These are phyloP conservation scores for Puccinia novopanici DNA, from an alignment of 1,284 basidiomycete species.

Conservation along the genomic window DNA sequence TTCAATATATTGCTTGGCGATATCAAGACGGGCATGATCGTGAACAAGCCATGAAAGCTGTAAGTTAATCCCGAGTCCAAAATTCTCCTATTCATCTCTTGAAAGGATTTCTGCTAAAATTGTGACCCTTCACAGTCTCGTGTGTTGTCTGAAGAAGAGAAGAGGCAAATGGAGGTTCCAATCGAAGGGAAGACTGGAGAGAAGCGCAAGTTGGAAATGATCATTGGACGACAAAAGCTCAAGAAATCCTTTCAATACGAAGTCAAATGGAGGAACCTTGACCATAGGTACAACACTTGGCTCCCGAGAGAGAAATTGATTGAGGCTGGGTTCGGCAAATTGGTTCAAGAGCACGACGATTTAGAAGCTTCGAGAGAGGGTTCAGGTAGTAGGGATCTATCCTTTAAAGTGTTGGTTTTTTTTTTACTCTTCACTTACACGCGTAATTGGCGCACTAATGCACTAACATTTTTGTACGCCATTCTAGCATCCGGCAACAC, in stretches of 20 bases:
- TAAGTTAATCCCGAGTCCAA: slow-evolving; percentile 11
- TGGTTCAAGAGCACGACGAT: slow-evolving; percentile 94
- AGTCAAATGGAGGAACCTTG: slow-evolving; percentile 92
- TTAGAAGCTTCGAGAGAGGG: slow-evolving; percentile 85
- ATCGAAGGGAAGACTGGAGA: slow-evolving; percentile 91
- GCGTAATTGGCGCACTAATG: background rate
- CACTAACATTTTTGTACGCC: background rate
- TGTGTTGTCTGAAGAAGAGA: slow-evolving; percentile 83
- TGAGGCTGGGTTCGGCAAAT: slow-evolving; percentile 84
- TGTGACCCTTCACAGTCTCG: slow-evolving; percentile 65
- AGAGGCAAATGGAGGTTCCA: slow-evolving; percentile 76
- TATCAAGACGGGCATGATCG: slow-evolving; percentile 99
- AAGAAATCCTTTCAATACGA: slow-evolving; percentile 95
- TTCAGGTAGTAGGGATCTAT: slow-evolving; percentile 69
- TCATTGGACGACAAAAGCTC: slow-evolving; percentile 95
- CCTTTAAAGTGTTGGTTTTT: slow-evolving; percentile 55
- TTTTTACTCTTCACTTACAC: slow-evolving; percentile 62
- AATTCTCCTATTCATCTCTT: background rate
- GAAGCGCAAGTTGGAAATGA: slow-evolving; percentile 79
- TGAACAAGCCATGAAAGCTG: slow-evolving; percentile 86
- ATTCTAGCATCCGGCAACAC: slow-evolving; percentile 56
- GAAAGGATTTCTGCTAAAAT: background rate
- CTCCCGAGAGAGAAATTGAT: slow-evolving; percentile 85
- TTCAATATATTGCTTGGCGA: slow-evolving; percentile 96
- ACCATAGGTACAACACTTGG: slow-evolving; percentile 91